These are phyloP conservation scores for Tillandsia leiboldiana DNA, from an alignment of 176 grass and related monocot genomes.

Conservation along the genomic window DNA sequence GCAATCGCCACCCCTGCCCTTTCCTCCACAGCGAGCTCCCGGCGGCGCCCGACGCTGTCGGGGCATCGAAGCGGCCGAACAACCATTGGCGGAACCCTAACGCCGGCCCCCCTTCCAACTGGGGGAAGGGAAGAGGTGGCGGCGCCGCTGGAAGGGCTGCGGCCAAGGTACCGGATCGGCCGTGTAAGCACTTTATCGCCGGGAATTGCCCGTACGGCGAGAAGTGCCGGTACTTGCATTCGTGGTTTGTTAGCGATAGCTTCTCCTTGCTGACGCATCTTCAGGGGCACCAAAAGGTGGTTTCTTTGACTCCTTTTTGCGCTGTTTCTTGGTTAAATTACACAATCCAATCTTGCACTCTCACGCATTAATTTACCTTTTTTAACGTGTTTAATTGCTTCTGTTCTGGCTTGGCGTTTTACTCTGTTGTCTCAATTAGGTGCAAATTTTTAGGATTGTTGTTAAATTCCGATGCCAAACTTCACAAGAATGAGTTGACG, in stretches of 20 bases:
- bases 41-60: conserved; percentile 10
- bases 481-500: too few species aligned
- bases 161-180: conserved; percentile 22
- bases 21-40: conserved; percentile 82
- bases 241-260: conserved; percentile 56
- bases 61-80: conserved; percentile 37
- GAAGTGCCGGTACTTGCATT: conserved; percentile 55
- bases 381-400: too few species aligned
- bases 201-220: conserved; percentile 70
- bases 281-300: conserved; percentile 74
- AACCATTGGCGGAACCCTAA: conserved; percentile 53
- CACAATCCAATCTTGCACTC: too few species aligned
- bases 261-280: conserved; percentile 63
- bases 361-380: too few species aligned
- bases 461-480: too few species aligned
- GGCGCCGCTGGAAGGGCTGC: conserved; percentile 12
- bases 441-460: too few species aligned
- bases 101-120: conserved; percentile 33
- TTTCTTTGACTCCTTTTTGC: background rate
- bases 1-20: conserved; percentile 82
- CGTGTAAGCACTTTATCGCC: conserved; percentile 55
- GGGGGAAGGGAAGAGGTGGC: conserved; percentile 59
- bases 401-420: too few species aligned
- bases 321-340: background rate
- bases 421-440: too few species aligned